These are phyloP conservation scores for Ogataea trehaloabstinens DNA, from an alignment of 805 yeast species.

Conservation along the genomic window DNA sequence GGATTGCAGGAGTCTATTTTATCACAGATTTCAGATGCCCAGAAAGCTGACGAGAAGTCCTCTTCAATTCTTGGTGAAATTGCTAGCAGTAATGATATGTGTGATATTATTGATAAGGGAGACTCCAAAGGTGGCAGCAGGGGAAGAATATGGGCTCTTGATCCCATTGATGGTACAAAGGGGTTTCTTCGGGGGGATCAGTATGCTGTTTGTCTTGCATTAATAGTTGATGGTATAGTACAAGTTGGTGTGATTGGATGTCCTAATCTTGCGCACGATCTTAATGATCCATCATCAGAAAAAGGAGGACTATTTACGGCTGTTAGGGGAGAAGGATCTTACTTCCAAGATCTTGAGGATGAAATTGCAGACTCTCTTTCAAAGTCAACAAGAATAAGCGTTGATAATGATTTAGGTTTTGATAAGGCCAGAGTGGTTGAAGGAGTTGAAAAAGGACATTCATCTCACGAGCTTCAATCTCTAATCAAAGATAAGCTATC, in stretches of 20 bases:
- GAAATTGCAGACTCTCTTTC: constrained; percentile 39
- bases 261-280: constrained; percentile 74
- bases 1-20: constrained; percentile 55
- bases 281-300: constrained; percentile 36
- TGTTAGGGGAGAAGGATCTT: constrained; percentile 65
- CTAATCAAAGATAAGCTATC: constrained; percentile 63
- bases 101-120: constrained; percentile 74
- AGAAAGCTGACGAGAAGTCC: constrained; percentile 39
- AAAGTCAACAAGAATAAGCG: constrained; percentile 37
- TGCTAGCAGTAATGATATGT: constrained; percentile 45
- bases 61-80: constrained; percentile 40
- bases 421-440: constrained; percentile 70
- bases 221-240: constrained; percentile 81
- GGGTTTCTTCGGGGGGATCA: constrained; percentile 96
- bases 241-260: constrained; percentile 94
- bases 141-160: constrained; percentile 95
- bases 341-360: constrained; percentile 42
- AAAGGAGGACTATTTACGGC: constrained; percentile 79
- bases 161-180: constrained; percentile 97
- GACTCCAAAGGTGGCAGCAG: constrained; percentile 70
- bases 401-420: constrained; percentile 48
- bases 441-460: constrained; percentile 94
- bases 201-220: constrained; percentile 91
- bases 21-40: constrained; percentile 54
- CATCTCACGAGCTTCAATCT: constrained; percentile 84